Evolutionary conservation across 768 basidiomycete genomes (phyloP).

Genomic region (Tulasnella sp.): DNA sequence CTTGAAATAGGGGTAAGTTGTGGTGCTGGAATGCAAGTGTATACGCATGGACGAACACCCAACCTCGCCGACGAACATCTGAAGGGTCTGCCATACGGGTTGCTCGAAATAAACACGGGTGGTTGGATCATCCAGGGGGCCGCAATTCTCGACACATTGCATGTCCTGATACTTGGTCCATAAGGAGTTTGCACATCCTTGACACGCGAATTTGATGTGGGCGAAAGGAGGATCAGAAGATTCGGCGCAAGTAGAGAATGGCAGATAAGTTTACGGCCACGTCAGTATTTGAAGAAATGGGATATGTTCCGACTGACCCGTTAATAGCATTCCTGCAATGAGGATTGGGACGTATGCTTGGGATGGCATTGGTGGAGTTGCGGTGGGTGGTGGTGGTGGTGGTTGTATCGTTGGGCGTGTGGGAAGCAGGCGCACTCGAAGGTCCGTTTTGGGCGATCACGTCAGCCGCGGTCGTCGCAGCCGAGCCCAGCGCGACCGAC

Average conservation of each 20-base stretch:
- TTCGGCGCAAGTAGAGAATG: not conserved
- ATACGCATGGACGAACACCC: conserved; percentile 40
- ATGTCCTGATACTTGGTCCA: conserved; percentile 92
- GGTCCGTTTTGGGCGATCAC: conserved; percentile 3
- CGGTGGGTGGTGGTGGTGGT: conserved; percentile 3
- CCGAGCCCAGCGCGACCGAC: no score
- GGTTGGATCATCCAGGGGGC: conserved; percentile 40
- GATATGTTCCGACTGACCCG: conserved; percentile 38
- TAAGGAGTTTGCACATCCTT: conserved; percentile 47
- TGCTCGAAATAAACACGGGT: conserved; percentile 76
- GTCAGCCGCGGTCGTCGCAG: no score
- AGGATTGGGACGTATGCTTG: conserved; percentile 62
- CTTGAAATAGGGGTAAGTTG: conserved; percentile 30
- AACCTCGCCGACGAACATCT: conserved; percentile 83
- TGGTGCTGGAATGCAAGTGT: not conserved
- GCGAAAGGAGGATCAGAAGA: not conserved
- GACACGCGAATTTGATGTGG: not conserved
- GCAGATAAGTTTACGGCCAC: no score
- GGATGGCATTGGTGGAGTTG: conserved; percentile 41
- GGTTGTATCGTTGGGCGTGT: not conserved
- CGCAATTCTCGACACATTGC: conserved; percentile 96
- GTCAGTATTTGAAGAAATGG: not conserved
- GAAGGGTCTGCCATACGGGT: conserved; percentile 84
- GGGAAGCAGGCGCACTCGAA: not conserved
- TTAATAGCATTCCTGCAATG: conserved; percentile 86